Percentiles rank a stretch among this genome's conserved stretches.
These are phyloP conservation scores for Aegle marmelos DNA, from an alignment of 345 rosid species.

Conservation along the genomic window DNA sequence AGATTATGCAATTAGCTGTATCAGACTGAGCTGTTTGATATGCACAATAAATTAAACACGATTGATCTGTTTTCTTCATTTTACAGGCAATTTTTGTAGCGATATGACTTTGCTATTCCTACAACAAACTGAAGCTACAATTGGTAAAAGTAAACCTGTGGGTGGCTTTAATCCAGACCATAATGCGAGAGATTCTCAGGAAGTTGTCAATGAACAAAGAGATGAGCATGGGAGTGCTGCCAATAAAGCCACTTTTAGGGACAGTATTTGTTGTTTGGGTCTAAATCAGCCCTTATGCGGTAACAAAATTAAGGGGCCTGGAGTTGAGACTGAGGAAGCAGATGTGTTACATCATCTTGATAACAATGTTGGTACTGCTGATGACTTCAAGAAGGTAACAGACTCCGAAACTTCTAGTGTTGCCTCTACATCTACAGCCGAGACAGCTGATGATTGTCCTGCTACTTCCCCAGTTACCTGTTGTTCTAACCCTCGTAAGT, in stretches of 20 bases:
- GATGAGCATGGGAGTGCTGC: not conserved
- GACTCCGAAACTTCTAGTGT: not conserved
- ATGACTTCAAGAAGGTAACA: not conserved
- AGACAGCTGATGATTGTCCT: not conserved
- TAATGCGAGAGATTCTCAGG: not conserved
- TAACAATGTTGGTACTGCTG: slow-evolving; percentile 1
- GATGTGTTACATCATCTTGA: not conserved
- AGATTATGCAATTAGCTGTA: not conserved
- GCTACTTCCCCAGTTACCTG: not conserved
- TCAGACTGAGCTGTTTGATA: not conserved
- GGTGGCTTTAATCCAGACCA: slow-evolving; percentile 11
- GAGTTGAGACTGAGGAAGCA: slow-evolving; percentile 5
- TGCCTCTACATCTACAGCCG: not conserved
- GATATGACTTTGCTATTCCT: not conserved
- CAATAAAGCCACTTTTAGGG: not conserved
- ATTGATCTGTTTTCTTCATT: not conserved
- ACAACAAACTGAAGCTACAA: not conserved
- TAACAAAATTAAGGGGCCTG: not conserved
- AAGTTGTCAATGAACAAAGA: not conserved
- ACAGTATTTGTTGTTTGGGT: not conserved
- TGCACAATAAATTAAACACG: not conserved
- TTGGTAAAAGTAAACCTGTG: not conserved
- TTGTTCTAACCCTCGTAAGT: slow-evolving; percentile 15
- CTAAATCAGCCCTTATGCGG: not conserved
- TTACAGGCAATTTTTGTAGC: not conserved